A percentile compares a stretch with the other conserved stretches of the same genome.
These are phyloP conservation scores for Tetrahymena malaccensis DNA, from an alignment of 73 alveolate genomes.

Conservation along the genomic window DNA sequence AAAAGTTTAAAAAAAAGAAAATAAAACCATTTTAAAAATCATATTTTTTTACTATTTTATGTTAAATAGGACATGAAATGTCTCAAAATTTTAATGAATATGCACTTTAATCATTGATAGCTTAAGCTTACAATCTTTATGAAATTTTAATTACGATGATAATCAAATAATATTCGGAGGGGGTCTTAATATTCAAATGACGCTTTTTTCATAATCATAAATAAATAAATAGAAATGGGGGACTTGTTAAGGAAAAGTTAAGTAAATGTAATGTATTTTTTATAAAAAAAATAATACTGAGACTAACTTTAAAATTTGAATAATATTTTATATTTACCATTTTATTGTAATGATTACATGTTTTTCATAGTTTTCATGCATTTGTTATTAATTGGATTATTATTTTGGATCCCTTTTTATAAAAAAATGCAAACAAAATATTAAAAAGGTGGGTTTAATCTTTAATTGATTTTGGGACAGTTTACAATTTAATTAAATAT, in stretches of 20 bases:
- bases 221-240: not conserved
- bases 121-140: not conserved
- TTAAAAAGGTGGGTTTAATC: not conserved
- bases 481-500: not conserved
- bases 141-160: too few relatives aligned
- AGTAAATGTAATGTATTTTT: not conserved
- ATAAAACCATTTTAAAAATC: too few relatives aligned
- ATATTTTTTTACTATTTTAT: too few relatives aligned
- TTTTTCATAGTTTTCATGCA: too few relatives aligned
- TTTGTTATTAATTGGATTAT: not conserved
- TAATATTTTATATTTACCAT: too few relatives aligned
- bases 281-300: not conserved
- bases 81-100: too few relatives aligned
- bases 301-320: not conserved
- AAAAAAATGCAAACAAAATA: too few relatives aligned
- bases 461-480: not conserved
- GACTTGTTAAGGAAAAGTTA: not conserved
- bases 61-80: too few relatives aligned
- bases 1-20: too few relatives aligned
- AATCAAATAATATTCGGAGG: not conserved
- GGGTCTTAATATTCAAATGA: not conserved
- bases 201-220: not conserved
- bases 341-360: too few relatives aligned
- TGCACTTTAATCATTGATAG: not conserved
- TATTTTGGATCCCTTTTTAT: not conserved